phyloP scores from a whole-genome alignment of 371 early-diverging fungal genomes.

The Nematocida minor region DNA sequence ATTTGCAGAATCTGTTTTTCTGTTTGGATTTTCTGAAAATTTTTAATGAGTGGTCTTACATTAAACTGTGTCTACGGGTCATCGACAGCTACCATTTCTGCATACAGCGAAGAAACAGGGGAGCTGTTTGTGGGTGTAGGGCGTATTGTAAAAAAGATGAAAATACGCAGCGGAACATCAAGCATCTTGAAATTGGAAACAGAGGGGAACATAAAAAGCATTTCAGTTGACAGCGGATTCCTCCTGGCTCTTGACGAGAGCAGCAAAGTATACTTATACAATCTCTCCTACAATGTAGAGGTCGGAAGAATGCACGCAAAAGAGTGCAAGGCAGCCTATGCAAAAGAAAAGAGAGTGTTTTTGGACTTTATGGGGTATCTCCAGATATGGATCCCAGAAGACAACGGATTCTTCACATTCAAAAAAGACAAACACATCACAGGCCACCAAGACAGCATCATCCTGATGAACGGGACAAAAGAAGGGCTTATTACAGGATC shows the following conservation, averaged over 20 bases:
- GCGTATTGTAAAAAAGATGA: conserved; percentile 12
- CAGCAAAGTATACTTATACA: conserved; percentile 32
- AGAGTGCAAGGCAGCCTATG: neutral
- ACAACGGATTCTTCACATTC: conserved; percentile 19
- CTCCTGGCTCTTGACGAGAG: conserved; percentile 20
- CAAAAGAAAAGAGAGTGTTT: neutral
- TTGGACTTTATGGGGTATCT: conserved; percentile 29
- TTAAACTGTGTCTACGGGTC: conserved; percentile 10
- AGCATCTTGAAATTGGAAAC: conserved; percentile 14
- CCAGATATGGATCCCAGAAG: conserved; percentile 16
- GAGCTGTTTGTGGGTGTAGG: conserved; percentile 19
- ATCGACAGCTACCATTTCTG: neutral
- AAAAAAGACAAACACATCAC: conserved; percentile 23
- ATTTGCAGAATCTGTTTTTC: too few species aligned
- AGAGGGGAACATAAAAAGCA: neutral
- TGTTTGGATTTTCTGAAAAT: neutral
- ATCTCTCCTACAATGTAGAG: conserved; percentile 13
- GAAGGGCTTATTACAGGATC: conserved; percentile 22
- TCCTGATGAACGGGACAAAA: neutral
- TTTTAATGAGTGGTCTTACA: conserved; percentile 19
- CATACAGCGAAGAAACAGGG: conserved; percentile 19
- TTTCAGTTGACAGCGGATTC: conserved; percentile 22
- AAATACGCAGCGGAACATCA: neutral
- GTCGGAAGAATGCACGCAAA: conserved; percentile 30
- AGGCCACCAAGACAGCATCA: conserved; percentile 24